Conservation (phyloP, 345 rosid species). For the Crucihimalaya himalaica region DNA sequence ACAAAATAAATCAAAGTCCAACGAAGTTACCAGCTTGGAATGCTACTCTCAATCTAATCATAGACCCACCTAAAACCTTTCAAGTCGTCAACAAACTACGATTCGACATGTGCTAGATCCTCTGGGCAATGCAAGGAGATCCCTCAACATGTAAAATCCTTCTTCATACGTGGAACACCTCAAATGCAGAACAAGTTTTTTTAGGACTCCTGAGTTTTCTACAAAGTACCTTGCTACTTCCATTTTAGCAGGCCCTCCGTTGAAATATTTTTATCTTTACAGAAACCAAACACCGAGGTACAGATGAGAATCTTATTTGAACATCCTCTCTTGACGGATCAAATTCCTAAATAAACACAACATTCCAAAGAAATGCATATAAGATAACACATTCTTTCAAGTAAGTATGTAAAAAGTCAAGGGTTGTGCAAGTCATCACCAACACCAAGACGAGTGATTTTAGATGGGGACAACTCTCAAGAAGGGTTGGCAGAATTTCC, state of each 20-base stretch:
- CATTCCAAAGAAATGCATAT: background rate
- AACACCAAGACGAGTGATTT: slow-evolving; percentile 4
- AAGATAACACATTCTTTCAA: background rate
- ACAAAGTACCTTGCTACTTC: slow-evolving; percentile 27
- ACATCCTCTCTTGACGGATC: background rate
- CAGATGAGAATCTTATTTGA: background rate
- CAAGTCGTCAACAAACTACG: background rate
- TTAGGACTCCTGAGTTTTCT: slow-evolving; percentile 12
- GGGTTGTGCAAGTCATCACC: slow-evolving; percentile 3
- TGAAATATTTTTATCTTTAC: slow-evolving; percentile 7
- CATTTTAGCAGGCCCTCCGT: slow-evolving; percentile 9
- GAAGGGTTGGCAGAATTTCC: background rate
- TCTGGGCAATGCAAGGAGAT: slow-evolving; percentile 33
- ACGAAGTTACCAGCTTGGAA: background rate
- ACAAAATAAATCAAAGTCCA: background rate
- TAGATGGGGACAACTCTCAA: slow-evolving; percentile 19
- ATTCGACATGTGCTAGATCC: slow-evolving; percentile 4
- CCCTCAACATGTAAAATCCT: background rate
- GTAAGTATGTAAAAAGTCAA: background rate
- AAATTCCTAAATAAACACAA: slow-evolving; percentile 6
- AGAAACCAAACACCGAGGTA: slow-evolving; percentile 27
- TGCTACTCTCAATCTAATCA: slow-evolving; percentile 2
- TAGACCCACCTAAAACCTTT: background rate
- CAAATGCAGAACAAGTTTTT: slow-evolving; percentile 14
- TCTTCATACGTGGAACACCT: background rate